These are phyloP conservation scores for Pistacia integerrima DNA, from an alignment of 345 rosid species.

Conservation along the genomic window DNA sequence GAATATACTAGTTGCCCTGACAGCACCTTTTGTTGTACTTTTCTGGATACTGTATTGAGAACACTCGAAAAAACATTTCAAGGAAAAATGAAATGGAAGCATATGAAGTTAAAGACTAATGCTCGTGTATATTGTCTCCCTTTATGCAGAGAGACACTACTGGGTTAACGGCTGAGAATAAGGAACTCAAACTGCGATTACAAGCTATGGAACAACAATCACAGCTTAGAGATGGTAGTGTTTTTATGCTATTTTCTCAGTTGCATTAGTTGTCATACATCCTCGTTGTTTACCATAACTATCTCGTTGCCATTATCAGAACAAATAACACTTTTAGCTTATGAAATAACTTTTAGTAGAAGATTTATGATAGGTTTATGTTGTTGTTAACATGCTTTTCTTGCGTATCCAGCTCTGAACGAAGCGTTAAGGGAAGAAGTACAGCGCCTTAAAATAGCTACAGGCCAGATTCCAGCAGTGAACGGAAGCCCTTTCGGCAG, in stretches of 20 bases:
- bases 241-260: not conserved
- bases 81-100: not conserved
- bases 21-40: not conserved
- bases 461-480: slow-evolving; percentile 62
- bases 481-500: slow-evolving; percentile 60
- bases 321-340: too few species aligned
- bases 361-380: not conserved
- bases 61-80: not conserved
- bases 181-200: slow-evolving; percentile 70
- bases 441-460: slow-evolving; percentile 80
- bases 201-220: slow-evolving; percentile 83
- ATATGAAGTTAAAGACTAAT: slow-evolving; percentile 1
- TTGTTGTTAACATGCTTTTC: not conserved
- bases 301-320: not conserved
- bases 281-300: not conserved
- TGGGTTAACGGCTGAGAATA: slow-evolving; percentile 64
- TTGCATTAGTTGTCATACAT: not conserved
- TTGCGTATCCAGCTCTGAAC: slow-evolving; percentile 63
- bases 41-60: not conserved
- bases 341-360: not conserved
- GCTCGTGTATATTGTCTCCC: not conserved
- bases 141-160: slow-evolving; percentile 62
- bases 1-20: not conserved
- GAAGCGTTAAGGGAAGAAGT: slow-evolving; percentile 85
- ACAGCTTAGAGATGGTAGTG: slow-evolving; percentile 68